Evolutionary conservation across 129 eudicot genomes (phyloP), one percentile per base, ranked within the genome.

Genomic region (Arctium minus): DNA sequence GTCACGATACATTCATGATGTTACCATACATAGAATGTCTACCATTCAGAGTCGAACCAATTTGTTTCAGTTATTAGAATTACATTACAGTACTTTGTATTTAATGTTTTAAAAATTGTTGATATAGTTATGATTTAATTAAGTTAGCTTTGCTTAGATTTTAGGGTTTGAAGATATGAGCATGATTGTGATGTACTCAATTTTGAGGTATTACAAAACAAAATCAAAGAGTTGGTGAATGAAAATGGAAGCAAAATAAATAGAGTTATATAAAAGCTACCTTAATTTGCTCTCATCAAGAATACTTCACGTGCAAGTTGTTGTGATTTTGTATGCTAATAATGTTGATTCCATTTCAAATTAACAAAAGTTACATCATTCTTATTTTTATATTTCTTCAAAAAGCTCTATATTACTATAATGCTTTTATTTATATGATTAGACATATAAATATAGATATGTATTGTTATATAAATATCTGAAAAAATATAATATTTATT

Each of bases 231-330:
- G 85, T 64, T 38, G 85, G 74, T 74, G 85, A 81, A 82, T 82
- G 75, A 81, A 81, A 81, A 73, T 74, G 79, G 79, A 74, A 81
- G 85, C 79, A 81, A 81, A 68, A 81, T 60, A 81, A 73, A 81
- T 39, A 15, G 74, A 38, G 85, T 73, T 81, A 74, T 74, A 74
- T 9, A 73, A 74, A 81, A 62, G 85, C 74, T 74, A 81, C 74
- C 79, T 81, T 60, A 40, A 65, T 31, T 30, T 65, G 80, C 64
- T 74, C 60, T 31, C 68, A 81, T 81, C 81, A 81, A 81, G 80
- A 44, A 81, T 81, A 79, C 85, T 81, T 74, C 85, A 64, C 85
- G 74, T 74, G 85, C 85, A 81, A 81, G 85, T 81, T 74, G 48
- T 39, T 74, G 74, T 81, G 85, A 65, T 75, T 74, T 82, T 82